A percentile compares a stretch with the other conserved stretches of the same genome.
phyloP scores from a whole-genome alignment of 345 rosid species.

The Cochlearia excelsa region DNA sequence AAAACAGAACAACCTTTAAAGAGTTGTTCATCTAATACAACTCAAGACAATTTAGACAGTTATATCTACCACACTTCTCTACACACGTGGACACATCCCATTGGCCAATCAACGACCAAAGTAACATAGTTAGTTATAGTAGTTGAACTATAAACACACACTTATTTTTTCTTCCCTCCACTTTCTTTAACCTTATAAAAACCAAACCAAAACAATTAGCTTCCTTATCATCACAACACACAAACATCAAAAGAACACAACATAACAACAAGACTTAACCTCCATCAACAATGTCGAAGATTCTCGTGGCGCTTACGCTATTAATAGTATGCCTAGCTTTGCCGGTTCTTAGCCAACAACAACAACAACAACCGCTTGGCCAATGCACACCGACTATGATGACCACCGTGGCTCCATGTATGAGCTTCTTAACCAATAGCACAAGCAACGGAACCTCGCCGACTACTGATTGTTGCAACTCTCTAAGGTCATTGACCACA shows the following conservation, averaged over 20 bases:
- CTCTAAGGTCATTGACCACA: conserved; percentile 57
- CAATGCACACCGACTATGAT: conserved; percentile 58
- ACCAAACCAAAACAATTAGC: background rate
- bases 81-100: conserved; percentile 5
- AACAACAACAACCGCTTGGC: conserved; percentile 37
- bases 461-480: conserved; percentile 53
- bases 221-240: conserved; percentile 8
- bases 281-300: conserved; percentile 21
- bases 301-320: conserved; percentile 4
- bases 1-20: background rate
- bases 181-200: background rate
- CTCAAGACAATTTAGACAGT: background rate
- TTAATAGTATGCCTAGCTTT: conserved; percentile 22
- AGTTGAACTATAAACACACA: background rate
- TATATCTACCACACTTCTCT: conserved; percentile 23
- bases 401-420: conserved; percentile 60
- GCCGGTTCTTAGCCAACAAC: conserved; percentile 38
- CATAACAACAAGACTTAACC: conserved; percentile 1
- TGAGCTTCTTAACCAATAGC: conserved; percentile 67
- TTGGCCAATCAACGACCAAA: background rate
- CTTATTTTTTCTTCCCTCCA: background rate
- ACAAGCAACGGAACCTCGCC: conserved; percentile 57
- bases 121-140: background rate
- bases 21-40: conserved; percentile 25
- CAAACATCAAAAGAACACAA: background rate